These are phyloP conservation scores for Sugiyamaella paludigena DNA, from an alignment of 1,139 yeast genomes.

Conservation along the genomic window DNA sequence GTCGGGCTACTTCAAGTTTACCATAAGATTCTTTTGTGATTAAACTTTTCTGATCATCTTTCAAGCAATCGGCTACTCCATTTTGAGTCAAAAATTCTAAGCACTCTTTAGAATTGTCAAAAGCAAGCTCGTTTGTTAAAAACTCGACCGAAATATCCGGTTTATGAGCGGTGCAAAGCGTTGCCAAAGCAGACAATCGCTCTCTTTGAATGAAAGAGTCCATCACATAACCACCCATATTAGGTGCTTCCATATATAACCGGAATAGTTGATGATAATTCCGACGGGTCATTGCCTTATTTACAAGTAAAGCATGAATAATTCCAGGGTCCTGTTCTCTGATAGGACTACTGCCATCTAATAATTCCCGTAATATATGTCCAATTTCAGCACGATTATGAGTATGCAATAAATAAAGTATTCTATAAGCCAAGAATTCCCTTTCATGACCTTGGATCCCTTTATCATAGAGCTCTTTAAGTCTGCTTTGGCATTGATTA, in stretches of 20 bases:
- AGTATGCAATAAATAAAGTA: constrained; percentile 79
- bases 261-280: constrained; percentile 57
- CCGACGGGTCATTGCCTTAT: constrained; percentile 43
- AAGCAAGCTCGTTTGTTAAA: constrained; percentile 49
- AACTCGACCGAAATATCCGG: constrained; percentile 48
- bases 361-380: constrained; percentile 31
- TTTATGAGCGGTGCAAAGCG: constrained; percentile 60
- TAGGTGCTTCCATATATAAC: constrained; percentile 44
- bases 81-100: constrained; percentile 44
- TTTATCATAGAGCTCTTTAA: constrained; percentile 54
- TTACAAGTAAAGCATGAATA: constrained; percentile 46
- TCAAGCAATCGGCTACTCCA: constrained; percentile 43
- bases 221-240: constrained; percentile 45
- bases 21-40: constrained; percentile 47
- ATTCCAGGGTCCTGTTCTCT: constrained; percentile 36
- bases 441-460: constrained; percentile 42
- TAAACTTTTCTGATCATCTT: constrained; percentile 14
- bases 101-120: constrained; percentile 40
- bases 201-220: constrained; percentile 54
- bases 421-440: constrained; percentile 72
- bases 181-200: constrained; percentile 57
- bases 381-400: constrained; percentile 47
- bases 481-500: constrained; percentile 89
- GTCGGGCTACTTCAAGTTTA: constrained; percentile 45
- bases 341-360: constrained; percentile 24